phyloP scores from a whole-genome alignment of 805 yeast genomes.

The Myxozyma neotropica region DNA sequence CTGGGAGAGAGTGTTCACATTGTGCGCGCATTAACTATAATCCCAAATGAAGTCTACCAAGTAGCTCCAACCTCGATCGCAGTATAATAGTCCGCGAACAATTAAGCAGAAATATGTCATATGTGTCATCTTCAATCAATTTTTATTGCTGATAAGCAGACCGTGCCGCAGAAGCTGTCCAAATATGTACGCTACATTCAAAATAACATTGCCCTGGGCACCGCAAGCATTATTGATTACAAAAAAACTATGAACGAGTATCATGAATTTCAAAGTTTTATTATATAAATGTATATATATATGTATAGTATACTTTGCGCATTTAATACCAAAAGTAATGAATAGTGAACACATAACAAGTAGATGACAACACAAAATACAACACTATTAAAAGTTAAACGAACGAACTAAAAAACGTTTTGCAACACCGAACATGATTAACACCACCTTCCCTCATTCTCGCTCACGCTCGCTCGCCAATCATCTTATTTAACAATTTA shows the following conservation, averaged over 20 bases:
- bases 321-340: neutral
- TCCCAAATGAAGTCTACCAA: no score
- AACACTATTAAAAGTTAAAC: slow-evolving; percentile 10
- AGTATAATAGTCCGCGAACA: no score
- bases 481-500: slow-evolving; percentile 3
- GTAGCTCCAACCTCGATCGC: no score
- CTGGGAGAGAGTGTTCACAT: no score
- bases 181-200: no score
- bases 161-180: no score
- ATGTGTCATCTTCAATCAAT: no score
- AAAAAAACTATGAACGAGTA: neutral
- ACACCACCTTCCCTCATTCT: slow-evolving; percentile 10
- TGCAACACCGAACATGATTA: slow-evolving; percentile 21
- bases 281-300: neutral
- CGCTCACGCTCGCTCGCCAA: neutral
- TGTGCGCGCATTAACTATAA: no score
- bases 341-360: neutral
- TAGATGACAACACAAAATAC: slow-evolving; percentile 10
- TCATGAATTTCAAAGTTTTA: neutral
- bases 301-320: slow-evolving; percentile 10
- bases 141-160: no score
- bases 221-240: neutral
- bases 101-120: no score
- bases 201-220: no score
- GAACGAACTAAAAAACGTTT: slow-evolving; percentile 12